Percentiles rank a stretch among this genome's conserved stretches.
phyloP scores from a whole-genome alignment of 176 grass and related monocot genomes.

The Dactylis glomerata region DNA sequence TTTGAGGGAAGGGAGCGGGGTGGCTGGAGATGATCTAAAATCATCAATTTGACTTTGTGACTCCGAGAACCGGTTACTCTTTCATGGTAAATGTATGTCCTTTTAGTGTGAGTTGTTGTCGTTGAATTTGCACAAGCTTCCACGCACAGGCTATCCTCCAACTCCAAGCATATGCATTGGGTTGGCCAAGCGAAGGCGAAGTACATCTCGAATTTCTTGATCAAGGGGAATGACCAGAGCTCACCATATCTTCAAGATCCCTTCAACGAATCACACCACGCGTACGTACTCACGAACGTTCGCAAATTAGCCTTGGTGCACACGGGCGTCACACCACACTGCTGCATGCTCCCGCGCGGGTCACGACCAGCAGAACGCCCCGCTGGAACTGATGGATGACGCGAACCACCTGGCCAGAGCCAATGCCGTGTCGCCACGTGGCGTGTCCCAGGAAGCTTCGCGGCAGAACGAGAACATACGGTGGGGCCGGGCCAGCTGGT shows the following conservation, averaged over 20 bases:
- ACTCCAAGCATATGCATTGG: too few relatives aligned
- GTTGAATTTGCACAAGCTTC: too few relatives aligned
- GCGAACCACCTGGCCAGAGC: rapidly evolving
- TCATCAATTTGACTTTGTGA: too few relatives aligned
- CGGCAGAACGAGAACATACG: neutral
- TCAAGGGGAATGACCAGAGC: too few relatives aligned
- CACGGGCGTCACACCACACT: neutral
- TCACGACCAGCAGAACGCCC: neutral
- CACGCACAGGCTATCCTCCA: too few relatives aligned
- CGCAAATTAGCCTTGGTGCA: neutral
- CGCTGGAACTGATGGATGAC: neutral
- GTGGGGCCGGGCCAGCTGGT: neutral
- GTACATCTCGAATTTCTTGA: too few relatives aligned
- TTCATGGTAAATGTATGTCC: too few relatives aligned
- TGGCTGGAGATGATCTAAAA: too few relatives aligned
- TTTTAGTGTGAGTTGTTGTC: too few relatives aligned
- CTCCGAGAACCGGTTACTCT: too few relatives aligned
- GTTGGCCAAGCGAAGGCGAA: too few relatives aligned
- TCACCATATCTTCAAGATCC: neutral
- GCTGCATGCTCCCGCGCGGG: neutral
- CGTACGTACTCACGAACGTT: neutral
- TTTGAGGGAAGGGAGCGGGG: too few relatives aligned
- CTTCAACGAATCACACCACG: neutral
- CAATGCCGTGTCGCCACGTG: neutral
- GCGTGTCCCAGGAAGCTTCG: constrained; percentile 3